Percentiles rank a stretch among this genome's conserved stretches.
Conservation (phyloP, 2,329 filamentous ascomycete genomes). For the Cadophora sp. region DNA sequence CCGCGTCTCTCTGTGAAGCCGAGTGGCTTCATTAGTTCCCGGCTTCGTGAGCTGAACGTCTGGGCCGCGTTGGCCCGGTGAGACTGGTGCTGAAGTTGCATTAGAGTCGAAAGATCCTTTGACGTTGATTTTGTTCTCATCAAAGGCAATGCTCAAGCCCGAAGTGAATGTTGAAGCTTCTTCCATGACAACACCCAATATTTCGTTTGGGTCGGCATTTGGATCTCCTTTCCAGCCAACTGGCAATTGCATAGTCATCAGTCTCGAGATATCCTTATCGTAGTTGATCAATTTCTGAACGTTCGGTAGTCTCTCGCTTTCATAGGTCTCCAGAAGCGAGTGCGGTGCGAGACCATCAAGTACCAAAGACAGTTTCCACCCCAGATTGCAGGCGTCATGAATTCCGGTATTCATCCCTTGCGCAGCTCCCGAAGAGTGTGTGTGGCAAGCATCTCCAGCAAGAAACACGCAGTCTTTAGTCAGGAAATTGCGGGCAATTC, state of each 20-base stretch:
- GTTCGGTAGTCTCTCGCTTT: conserved; percentile 54
- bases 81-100: conserved; percentile 34
- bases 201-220: conserved; percentile 49
- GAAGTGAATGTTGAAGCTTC: conserved; percentile 67
- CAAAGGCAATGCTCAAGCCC: conserved; percentile 64
- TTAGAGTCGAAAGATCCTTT: conserved; percentile 35
- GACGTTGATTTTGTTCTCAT: conserved; percentile 53
- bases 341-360: conserved; percentile 52
- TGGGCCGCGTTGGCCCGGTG: conserved; percentile 52
- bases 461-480: conserved; percentile 61
- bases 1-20: conserved; percentile 52
- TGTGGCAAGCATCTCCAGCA: conserved; percentile 63
- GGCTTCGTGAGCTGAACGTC: conserved; percentile 54
- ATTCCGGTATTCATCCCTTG: conserved; percentile 65
- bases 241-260: conserved; percentile 51
- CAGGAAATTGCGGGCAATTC: conserved; percentile 64
- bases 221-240: conserved; percentile 50
- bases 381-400: conserved; percentile 67
- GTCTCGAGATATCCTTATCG: conserved; percentile 48
- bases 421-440: conserved; percentile 67
- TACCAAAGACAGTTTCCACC: conserved; percentile 63
- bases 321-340: conserved; percentile 58
- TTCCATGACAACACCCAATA: conserved; percentile 61
- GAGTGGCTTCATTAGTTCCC: conserved; percentile 51
- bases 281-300: conserved; percentile 50